phyloP scores from a whole-genome alignment of 805 yeast genomes.

The Kuraishia borneana region DNA sequence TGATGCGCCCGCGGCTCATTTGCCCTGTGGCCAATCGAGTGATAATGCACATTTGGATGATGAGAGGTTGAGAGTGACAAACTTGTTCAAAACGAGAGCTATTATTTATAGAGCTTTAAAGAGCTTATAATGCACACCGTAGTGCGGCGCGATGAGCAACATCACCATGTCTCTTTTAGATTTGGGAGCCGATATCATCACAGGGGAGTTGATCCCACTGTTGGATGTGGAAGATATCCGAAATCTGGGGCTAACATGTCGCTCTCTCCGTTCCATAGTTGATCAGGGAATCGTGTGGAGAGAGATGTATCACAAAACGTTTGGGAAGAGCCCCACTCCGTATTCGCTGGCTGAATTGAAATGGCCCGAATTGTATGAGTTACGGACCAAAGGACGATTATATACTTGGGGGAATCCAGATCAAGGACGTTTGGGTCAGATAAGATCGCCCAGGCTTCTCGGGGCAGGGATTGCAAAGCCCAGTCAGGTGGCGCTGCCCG shows the following conservation, averaged over 20 bases:
- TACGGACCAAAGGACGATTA: constrained; percentile 27
- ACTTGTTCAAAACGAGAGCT: constrained; percentile 61
- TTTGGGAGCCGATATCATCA: constrained; percentile 29
- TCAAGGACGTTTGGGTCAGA: constrained; percentile 35
- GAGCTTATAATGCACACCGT: constrained; percentile 27
- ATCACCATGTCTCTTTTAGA: constrained; percentile 12
- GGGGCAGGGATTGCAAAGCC: constrained; percentile 20
- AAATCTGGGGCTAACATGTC: constrained; percentile 26
- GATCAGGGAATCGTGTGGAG: constrained; percentile 33
- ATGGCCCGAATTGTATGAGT: constrained; percentile 38
- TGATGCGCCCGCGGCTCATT: constrained; percentile 83
- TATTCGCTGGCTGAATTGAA: constrained; percentile 23
- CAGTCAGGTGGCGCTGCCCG: background rate
- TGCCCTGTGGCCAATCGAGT: constrained; percentile 92
- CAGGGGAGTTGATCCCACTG: constrained; percentile 20
- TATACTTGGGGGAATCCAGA: constrained; percentile 40
- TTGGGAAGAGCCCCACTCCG: constrained; percentile 32
- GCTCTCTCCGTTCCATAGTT: constrained; percentile 20
- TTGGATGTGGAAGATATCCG: constrained; percentile 27
- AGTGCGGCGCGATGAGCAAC: too few relatives aligned
- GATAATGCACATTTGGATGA: constrained; percentile 91
- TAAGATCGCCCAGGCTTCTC: constrained; percentile 10
- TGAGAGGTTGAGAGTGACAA: constrained; percentile 72
- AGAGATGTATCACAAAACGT: constrained; percentile 29
- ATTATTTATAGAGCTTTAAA: constrained; percentile 46